phyloP scores from a whole-genome alignment of 2,329 filamentous ascomycete genomes.

The Escovopsis weberi region DNA sequence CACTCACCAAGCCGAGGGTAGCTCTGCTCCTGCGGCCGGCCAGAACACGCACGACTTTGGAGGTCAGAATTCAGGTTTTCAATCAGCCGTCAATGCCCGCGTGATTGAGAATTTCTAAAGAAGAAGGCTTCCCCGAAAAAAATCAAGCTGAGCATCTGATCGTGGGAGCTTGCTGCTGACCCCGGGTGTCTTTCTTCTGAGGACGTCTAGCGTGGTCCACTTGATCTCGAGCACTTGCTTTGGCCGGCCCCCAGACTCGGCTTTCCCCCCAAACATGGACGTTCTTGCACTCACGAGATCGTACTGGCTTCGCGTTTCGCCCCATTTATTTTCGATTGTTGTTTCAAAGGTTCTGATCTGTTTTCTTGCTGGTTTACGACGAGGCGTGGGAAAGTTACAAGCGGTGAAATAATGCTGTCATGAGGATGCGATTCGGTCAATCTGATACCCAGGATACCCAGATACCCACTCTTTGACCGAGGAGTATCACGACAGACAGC shows the following conservation, averaged over 20 bases:
- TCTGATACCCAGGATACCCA: constrained; percentile 11
- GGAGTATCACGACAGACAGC: constrained; percentile 3
- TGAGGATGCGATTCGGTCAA: background rate
- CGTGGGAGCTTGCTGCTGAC: constrained; percentile 15
- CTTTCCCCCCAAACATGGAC: background rate
- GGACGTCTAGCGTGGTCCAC: constrained; percentile 20
- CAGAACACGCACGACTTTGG: constrained; percentile 34
- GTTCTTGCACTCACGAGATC: background rate
- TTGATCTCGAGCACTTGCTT: constrained; percentile 16
- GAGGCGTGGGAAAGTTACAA: background rate
- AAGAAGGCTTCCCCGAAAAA: too few species aligned
- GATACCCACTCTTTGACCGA: constrained; percentile 5
- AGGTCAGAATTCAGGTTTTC: constrained; percentile 47
- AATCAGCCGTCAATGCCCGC: constrained; percentile 66
- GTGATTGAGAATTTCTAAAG: constrained; percentile 74
- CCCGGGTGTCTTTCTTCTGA: constrained; percentile 11
- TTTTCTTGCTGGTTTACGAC: background rate
- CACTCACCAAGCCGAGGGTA: constrained; percentile 22
- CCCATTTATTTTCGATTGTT: background rate
- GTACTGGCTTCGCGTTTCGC: background rate
- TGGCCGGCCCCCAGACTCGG: constrained; percentile 7
- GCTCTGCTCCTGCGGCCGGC: constrained; percentile 29
- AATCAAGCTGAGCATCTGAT: constrained; percentile 1
- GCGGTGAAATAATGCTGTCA: background rate
- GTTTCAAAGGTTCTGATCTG: background rate